Evolutionary conservation across 192 early-diverging fungal genomes (phyloP), one percentile per base, ranked within the genome.

Genomic region (Umbelopsis sp.): DNA sequence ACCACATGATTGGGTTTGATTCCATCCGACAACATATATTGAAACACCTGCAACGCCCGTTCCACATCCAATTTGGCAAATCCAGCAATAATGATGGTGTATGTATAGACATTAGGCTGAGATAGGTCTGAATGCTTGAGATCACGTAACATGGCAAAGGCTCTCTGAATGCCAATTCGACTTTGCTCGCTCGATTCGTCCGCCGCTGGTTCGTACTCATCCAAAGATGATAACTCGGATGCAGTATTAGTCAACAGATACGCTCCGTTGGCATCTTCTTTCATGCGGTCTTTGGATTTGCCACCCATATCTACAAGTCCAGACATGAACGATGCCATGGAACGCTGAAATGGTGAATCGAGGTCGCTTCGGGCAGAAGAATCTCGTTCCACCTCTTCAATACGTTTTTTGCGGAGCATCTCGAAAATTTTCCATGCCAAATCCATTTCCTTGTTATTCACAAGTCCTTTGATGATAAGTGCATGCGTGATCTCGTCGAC

Each of bases 31-130:
- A 58, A 46, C 76, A 78, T 78, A 23, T 72, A 65, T 5, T 35
- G 46, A 55, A 73, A 78, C 1, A 78, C 46, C 13, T 55, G 68
- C 41, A 78, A 35, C 1, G 76, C 71, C 4, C 68, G 41, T 13
- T 18, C 23, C 12, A 73, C 70, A 23, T 78, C 64, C 1, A 64
- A 15, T 45, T 73, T 78, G 15, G 76, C 71, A 70, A 78, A 78
- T 12, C 76, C 72, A 21, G 76, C 46, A 30, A 78, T 78, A 20
- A 78, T 49, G 23, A 72, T 73, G 27, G 71, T 70, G 70, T 78
- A 78, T 25, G 68, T 78, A 49, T 73, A 78, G 11, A 33, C 71
- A 61, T 78, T 73, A 10, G 76, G 68, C 2, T 72, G 16, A 3
- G 55, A 10, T 12, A 35, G 2, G 3, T 16, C 35, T 33, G 55